Base-by-base conservation (phyloP, 2,329 filamentous ascomycete species). In the Nothopassalora personata region DNA sequence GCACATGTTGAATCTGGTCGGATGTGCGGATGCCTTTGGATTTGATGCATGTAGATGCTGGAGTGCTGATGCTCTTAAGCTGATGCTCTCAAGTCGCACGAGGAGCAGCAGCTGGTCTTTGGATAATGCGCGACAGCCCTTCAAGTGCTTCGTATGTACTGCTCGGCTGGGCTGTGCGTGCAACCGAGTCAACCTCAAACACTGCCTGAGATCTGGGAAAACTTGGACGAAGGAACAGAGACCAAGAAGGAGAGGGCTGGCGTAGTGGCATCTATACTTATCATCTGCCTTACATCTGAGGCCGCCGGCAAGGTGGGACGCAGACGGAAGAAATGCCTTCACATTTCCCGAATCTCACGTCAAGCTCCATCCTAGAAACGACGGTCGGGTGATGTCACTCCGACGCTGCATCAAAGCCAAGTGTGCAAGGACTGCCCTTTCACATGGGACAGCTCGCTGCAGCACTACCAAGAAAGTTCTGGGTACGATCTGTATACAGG, bases 1-100 rank as follows among this genome's bases (percentile, higher is more conserved):
- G 45, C 70, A 71, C 70, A 71, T 71, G 11, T 13, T 64, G 43
- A 23, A 23, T 23, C 23, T 23, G 23, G 23, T 23, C 23, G 23
- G 23, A 23, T 23, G 23, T 23, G 23, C 23, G 1, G 23, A 23
- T 23, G 23, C 23, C 23, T 23, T 23, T 3, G 23, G 23, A 3
- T 23, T 23, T 23, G 23, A 23, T 3, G 23, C 23, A 23, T 23
- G 23, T 23, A 23, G 23, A 23, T 23, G 23, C 23, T 23, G 23
- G 23, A 23, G 23, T 23, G 23, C 23, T 23, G 23, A 23, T 23
- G 23, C 8, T 34, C 8, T 34, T 2, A 9, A 34, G 31, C 23
- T 23, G 23, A 23, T 23, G 23, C 8, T 34, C 8, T 34, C 7
- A 9, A 34, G 31, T 34, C 31, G 31, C 4, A 34, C 31, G 31